phyloP scores from a whole-genome alignment of 768 basidiomycete genomes.

The Mycena galericulata region DNA sequence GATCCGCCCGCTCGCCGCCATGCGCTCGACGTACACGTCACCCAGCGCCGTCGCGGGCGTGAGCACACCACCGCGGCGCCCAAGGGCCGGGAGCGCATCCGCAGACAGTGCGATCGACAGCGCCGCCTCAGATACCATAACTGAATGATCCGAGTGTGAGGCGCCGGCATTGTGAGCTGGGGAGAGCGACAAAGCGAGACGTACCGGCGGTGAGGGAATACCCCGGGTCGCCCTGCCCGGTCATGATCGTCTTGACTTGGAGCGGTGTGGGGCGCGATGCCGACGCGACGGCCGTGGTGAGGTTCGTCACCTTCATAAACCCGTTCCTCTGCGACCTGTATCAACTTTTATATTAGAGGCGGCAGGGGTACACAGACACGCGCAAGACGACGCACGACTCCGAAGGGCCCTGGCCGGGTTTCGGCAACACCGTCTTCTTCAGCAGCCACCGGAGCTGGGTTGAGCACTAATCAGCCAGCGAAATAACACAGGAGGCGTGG shows the following conservation, averaged over 20 bases:
- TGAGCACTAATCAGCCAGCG: slow-evolving; percentile 22
- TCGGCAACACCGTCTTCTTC: slow-evolving; percentile 62
- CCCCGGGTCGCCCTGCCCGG: slow-evolving; percentile 82
- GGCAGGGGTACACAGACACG: neutral
- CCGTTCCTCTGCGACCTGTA: slow-evolving; percentile 70
- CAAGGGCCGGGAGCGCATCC: slow-evolving; percentile 67
- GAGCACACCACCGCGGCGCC: slow-evolving; percentile 78
- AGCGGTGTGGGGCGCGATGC: slow-evolving; percentile 48
- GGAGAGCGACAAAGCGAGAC: neutral
- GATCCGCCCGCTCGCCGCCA: slow-evolving; percentile 69
- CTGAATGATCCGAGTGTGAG: neutral
- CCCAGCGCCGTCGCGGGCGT: slow-evolving; percentile 90
- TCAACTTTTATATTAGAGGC: neutral
- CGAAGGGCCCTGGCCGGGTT: slow-evolving; percentile 72
- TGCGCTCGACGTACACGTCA: slow-evolving; percentile 74
- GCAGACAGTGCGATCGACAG: slow-evolving; percentile 73
- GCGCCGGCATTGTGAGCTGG: neutral
- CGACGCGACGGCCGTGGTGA: slow-evolving; percentile 69
- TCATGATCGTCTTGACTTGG: slow-evolving; percentile 70
- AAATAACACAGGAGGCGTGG: no score
- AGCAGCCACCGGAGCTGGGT: slow-evolving; percentile 68
- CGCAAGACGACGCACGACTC: slow-evolving; percentile 65
- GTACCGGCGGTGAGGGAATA: slow-evolving; percentile 56
- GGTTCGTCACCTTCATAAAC: slow-evolving; percentile 70
- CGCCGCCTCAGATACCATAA: slow-evolving; percentile 84